Evolutionary conservation across 306 rosid genomes (phyloP), one percentile per base, ranked within the genome.

Genomic region (Trichosanthes truncata): DNA sequence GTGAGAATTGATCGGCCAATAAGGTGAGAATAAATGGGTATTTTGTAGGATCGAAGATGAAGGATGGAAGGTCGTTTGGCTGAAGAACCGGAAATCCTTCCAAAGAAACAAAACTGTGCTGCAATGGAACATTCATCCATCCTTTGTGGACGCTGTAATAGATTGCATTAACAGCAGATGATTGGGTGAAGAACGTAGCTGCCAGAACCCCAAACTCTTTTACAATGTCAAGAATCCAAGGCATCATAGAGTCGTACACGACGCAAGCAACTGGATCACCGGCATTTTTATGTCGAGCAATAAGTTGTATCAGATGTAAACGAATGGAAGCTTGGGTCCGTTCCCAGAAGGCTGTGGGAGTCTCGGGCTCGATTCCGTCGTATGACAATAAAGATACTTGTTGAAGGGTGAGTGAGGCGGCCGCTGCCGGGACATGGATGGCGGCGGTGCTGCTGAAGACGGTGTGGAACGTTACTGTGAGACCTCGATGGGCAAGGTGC

Each of bases 171-270:
- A 84, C 84, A 14, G 87, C 78, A 20, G 81, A 87, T 0, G 89
- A 85, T 66, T 80, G 79, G 3, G 86, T 88, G 76, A 88, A 67
- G 59, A 88, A 88, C 6, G 52, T 77, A 20, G 86, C 89, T 7
- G 29, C 75, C 41, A 12, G 61, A 67, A 85, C 79, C 1, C 82
- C 82, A 26, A 78, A 63, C 60, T 80, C 20, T 53, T 41, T 78
- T 14, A 83, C 87, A 80, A 84, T 85, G 20, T 88, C 89, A 45
- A 82, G 78, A 3, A 85, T 86, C 91, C 87, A 85, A 7, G 91
- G 83, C 56, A 88, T 65, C 55, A 80, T 17, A 18, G 86, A 84
- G 56, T 85, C 87, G 11, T 88, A 88, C 1, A 85, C 82, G 9
- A 88, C 26, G 78, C 89, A 84, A 38, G 78, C 60, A 12, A 85